These are phyloP conservation scores for Syzygium aqueum DNA, from an alignment of 345 rosid species.

Conservation along the genomic window DNA sequence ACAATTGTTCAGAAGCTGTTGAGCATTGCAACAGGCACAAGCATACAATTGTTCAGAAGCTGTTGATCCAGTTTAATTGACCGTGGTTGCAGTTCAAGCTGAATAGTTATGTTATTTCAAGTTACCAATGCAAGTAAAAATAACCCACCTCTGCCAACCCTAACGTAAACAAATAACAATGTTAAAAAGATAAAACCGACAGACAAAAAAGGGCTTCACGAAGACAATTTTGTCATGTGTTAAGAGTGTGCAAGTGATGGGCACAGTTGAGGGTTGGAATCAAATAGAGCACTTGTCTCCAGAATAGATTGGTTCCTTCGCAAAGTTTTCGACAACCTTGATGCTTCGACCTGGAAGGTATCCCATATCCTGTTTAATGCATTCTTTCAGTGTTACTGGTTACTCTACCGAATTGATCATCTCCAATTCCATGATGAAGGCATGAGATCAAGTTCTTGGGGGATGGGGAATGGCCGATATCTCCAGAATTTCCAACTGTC, in stretches of 20 bases:
- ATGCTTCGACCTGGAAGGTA: slow-evolving; percentile 88
- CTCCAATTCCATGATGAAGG: slow-evolving; percentile 20
- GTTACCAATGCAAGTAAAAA: neutral
- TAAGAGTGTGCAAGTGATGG: slow-evolving; percentile 85
- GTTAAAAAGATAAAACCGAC: neutral
- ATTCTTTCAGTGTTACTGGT: neutral
- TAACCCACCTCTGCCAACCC: neutral
- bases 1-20: neutral
- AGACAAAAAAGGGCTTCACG: neutral
- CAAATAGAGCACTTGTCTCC: slow-evolving; percentile 74
- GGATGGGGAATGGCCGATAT: slow-evolving; percentile 83
- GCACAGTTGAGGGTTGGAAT: slow-evolving; percentile 79
- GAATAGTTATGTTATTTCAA: neutral
- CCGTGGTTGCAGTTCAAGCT: neutral
- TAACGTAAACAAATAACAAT: neutral
- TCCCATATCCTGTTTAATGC: no score
- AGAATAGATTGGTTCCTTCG: slow-evolving; percentile 58
- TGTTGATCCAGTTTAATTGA: neutral
- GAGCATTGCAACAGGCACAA: neutral
- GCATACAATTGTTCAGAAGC: neutral
- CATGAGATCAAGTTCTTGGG: slow-evolving; percentile 82
- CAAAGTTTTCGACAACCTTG: slow-evolving; percentile 52
- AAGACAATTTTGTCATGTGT: neutral
- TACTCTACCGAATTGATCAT: neutral
- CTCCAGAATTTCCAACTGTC: slow-evolving; percentile 62